Conservation (phyloP, 73 alveolate genomes). For the Uronychia binucleata region DNA sequence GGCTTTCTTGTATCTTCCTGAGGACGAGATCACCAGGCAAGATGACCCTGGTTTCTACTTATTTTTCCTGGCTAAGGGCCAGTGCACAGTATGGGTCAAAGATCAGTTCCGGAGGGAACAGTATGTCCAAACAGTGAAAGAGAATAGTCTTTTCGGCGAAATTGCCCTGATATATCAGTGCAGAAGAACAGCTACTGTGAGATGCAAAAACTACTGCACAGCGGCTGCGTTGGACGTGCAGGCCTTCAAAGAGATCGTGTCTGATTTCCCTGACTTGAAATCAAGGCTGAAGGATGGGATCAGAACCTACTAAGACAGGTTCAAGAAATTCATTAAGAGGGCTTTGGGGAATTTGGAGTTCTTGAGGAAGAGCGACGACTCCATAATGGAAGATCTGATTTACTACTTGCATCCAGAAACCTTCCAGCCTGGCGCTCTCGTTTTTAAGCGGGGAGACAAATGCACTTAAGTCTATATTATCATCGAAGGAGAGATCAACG, state of each 20-base stretch:
- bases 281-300: slow-evolving; percentile 15
- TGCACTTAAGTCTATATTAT: neutral
- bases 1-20: slow-evolving; percentile 16
- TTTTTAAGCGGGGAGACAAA: slow-evolving; percentile 18
- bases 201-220: neutral
- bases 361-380: neutral
- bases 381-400: slow-evolving; percentile 6
- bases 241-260: neutral
- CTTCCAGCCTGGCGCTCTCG: neutral
- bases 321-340: slow-evolving; percentile 27
- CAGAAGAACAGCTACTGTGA: slow-evolving; percentile 15
- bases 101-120: slow-evolving; percentile 53
- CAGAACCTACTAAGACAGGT: slow-evolving; percentile 23
- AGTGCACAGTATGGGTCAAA: slow-evolving; percentile 46
- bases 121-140: slow-evolving; percentile 66
- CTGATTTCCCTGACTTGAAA: neutral
- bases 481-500: slow-evolving; percentile 4
- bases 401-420: slow-evolving; percentile 10
- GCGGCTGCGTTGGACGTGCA: neutral
- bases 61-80: slow-evolving; percentile 56
- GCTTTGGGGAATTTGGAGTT: neutral
- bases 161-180: slow-evolving; percentile 74
- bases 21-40: slow-evolving; percentile 33
- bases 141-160: slow-evolving; percentile 95
- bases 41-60: slow-evolving; percentile 18